Evolutionary conservation across 129 eudicot species (phyloP), one percentile per base, ranked within the genome.

Genomic region (Mikania micrantha): DNA sequence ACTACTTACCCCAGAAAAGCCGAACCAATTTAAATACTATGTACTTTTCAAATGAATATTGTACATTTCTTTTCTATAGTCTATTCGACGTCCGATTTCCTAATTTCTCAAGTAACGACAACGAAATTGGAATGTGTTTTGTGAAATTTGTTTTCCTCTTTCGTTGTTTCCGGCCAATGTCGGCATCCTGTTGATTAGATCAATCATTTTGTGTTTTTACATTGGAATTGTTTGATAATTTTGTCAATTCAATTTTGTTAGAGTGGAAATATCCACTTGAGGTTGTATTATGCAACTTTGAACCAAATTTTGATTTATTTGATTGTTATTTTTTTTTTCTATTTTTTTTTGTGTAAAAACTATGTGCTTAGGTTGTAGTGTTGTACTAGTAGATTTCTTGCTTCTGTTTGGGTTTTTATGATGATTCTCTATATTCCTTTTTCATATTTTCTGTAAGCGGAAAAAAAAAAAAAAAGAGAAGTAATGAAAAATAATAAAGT

Each of bases 81-180:
- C 22, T n/a, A 40, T 19, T 48, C 41, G 39, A 48, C 2, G 27
- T 70, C 61, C 48, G 49, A n/a, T 60, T 25, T 62, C 68, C 12
- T 40, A 41, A 73, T 74, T 66, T 58, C 65, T 63, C 41, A 64
- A 70, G 80, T 79, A 75, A 80, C 69, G 7, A 36, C 78, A 69
- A 50, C 15, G 41, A 41, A 29, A 32, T 60, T 39, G 67, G 70
- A 34, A 54, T 28, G 67, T 24, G 75, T 61, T 56, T 49, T 53
- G 25, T 53, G 65, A 21, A 17, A 24, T 40, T 74, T 40, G 27
- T 60, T 58, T 12, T 40, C 29, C 65, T 20, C 40, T 69, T 54
- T 32, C 20, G n/a, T 60, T 72, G 61, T 48, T 67, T 50, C 62
- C 19, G 27, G 58, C 49, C 31, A n/a, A n/a, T n/a, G 64, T 60